These are phyloP conservation scores for Rhizopus delemar DNA, from an alignment of 371 early-diverging fungal genomes.

Conservation along the genomic window DNA sequence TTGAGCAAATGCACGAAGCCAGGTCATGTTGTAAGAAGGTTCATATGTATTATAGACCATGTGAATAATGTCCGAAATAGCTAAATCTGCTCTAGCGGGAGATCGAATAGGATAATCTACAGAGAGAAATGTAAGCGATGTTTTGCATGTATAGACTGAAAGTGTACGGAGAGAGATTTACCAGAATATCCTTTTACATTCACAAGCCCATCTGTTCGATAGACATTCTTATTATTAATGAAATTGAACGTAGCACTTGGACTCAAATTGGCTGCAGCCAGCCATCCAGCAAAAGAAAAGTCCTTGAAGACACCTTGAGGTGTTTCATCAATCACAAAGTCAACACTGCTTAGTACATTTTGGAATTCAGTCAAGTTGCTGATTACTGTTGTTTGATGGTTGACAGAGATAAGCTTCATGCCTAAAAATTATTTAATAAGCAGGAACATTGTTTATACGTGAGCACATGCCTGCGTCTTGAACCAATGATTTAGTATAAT, in stretches of 20 bases:
- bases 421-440: slow-evolving; percentile 1
- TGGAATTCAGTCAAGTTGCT: slow-evolving; percentile 14
- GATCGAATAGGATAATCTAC: slow-evolving; percentile 42
- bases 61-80: slow-evolving; percentile 35
- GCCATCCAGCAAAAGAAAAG: slow-evolving; percentile 24
- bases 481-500: slow-evolving; percentile 10
- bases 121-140: neutral
- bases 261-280: slow-evolving; percentile 14
- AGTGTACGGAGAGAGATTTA: neutral
- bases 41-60: slow-evolving; percentile 50
- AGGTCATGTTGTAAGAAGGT: slow-evolving; percentile 29
- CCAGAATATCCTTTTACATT: slow-evolving; percentile 20
- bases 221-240: slow-evolving; percentile 11
- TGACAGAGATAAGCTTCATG: slow-evolving; percentile 10
- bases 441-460: no score
- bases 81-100: slow-evolving; percentile 44
- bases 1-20: slow-evolving; percentile 49
- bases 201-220: slow-evolving; percentile 23
- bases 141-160: neutral
- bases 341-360: slow-evolving; percentile 8
- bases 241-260: slow-evolving; percentile 9
- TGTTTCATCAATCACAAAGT: slow-evolving; percentile 24
- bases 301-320: slow-evolving; percentile 15
- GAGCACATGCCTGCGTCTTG: slow-evolving; percentile 24
- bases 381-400: slow-evolving; percentile 11